Evolutionary conservation across 1,139 yeast species (phyloP).

Genomic region (Candida sp.): DNA sequence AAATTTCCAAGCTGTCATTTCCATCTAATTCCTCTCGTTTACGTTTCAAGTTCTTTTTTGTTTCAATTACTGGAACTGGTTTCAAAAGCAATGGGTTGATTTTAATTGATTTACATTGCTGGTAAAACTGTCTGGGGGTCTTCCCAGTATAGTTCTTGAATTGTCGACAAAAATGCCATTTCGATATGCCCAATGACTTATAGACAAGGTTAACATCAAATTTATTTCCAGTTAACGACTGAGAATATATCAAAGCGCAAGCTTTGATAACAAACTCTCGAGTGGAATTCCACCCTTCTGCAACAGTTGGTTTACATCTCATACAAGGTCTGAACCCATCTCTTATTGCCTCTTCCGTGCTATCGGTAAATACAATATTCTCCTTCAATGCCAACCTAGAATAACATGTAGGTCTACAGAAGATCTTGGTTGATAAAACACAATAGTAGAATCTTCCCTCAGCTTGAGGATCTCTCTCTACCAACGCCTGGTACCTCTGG

Average conservation of each 20-base stretch:
- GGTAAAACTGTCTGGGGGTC: constrained; percentile 16
- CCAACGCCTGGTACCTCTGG: neutral
- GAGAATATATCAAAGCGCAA: constrained; percentile 8
- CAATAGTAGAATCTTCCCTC: constrained; percentile 9
- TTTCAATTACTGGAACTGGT: constrained; percentile 8
- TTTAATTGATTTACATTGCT: constrained; percentile 7
- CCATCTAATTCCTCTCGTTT: constrained; percentile 1
- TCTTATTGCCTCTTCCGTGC: constrained; percentile 5
- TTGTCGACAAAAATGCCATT: constrained; percentile 22
- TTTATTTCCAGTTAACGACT: constrained; percentile 5
- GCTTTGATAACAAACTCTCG: constrained; percentile 8
- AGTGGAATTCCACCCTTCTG: constrained; percentile 10
- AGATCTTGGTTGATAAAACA: constrained; percentile 8
- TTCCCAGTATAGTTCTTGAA: constrained; percentile 18
- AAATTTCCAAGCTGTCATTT: too few species aligned
- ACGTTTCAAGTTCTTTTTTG: constrained; percentile 7
- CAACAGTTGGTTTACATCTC: constrained; percentile 9
- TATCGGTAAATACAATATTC: constrained; percentile 7
- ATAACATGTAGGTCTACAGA: constrained; percentile 10
- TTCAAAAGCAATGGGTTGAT: constrained; percentile 5
- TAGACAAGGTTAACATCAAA: constrained; percentile 7
- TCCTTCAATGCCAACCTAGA: constrained; percentile 8
- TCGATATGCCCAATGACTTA: constrained; percentile 14
- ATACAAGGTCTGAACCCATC: constrained; percentile 8
- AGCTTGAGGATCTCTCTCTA: constrained; percentile 7